These are phyloP conservation scores for Tetradesmus obliquus DNA, from an alignment of 139 green algal species.

Conservation along the genomic window DNA sequence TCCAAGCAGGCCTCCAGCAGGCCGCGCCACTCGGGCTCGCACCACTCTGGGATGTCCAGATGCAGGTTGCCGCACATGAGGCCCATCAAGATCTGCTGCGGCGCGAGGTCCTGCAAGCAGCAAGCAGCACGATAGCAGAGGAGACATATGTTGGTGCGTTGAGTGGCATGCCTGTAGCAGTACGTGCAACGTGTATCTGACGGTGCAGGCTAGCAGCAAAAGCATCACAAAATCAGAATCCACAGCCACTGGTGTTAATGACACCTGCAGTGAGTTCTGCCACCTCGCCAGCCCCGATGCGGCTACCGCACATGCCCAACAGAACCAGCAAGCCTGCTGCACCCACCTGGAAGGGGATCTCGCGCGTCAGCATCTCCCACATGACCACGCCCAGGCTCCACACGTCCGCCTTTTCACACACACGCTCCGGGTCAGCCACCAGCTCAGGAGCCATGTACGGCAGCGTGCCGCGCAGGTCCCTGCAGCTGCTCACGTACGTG, in stretches of 20 bases:
- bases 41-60: slow-evolving; percentile 75
- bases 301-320: neutral
- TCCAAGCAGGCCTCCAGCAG: slow-evolving; percentile 86
- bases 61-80: slow-evolving; percentile 76
- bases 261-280: neutral
- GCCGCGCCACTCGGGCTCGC: slow-evolving; percentile 81
- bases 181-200: neutral
- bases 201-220: neutral
- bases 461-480: slow-evolving; percentile 73
- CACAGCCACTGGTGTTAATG: too few relatives aligned
- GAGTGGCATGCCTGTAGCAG: neutral
- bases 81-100: slow-evolving; percentile 78
- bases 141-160: neutral
- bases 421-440: slow-evolving; percentile 62
- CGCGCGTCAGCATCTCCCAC: slow-evolving; percentile 74
- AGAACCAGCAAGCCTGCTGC: neutral
- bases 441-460: slow-evolving; percentile 81
- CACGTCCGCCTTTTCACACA: slow-evolving; percentile 75
- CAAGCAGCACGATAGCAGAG: neutral
- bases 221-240: too few relatives aligned
- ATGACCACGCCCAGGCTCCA: slow-evolving; percentile 79
- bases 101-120: slow-evolving; percentile 65
- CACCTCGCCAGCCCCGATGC: neutral
- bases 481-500: slow-evolving; percentile 63
- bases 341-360: slow-evolving; percentile 58